Evolutionary conservation across 177 flowering plant genomes (phyloP).

Genomic region (Vitis hybrid): DNA sequence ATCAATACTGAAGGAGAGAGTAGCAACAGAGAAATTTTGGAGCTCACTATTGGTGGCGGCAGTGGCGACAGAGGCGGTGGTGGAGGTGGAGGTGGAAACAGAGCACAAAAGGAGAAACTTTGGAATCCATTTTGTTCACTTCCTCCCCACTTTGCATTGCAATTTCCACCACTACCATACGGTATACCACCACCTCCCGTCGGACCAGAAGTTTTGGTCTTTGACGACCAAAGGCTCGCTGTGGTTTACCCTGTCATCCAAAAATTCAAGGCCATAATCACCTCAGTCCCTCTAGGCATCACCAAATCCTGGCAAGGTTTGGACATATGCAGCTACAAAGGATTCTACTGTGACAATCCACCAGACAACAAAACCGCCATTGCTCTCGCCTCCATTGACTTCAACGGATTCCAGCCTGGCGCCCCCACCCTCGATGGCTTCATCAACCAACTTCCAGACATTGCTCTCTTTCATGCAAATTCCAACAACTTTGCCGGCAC

Average conservation of each 20-base stretch:
- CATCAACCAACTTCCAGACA: slow-evolving; percentile 45
- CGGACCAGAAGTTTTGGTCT: slow-evolving; percentile 11
- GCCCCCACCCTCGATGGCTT: slow-evolving; percentile 49
- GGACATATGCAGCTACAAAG: slow-evolving; percentile 59
- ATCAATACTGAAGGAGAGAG: background rate
- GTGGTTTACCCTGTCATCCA: slow-evolving; percentile 49
- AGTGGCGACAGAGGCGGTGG: background rate
- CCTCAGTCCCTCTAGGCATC: slow-evolving; percentile 47
- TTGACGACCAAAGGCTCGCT: slow-evolving; percentile 39
- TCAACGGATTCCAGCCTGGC: slow-evolving; percentile 57
- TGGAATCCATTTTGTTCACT: too few species aligned
- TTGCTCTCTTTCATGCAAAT: slow-evolving; percentile 77
- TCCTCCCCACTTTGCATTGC: too few species aligned
- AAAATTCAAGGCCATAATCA: slow-evolving; percentile 47
- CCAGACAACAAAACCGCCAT: slow-evolving; percentile 44
- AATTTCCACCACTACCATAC: too few species aligned
- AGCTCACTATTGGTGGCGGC: background rate
- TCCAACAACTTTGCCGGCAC: slow-evolving; percentile 62
- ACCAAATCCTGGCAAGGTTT: slow-evolving; percentile 64
- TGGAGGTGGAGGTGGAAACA: too few species aligned
- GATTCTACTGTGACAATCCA: slow-evolving; percentile 58
- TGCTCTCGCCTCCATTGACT: slow-evolving; percentile 59
- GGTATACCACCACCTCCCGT: slow-evolving; percentile 5
- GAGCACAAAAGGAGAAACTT: too few species aligned
- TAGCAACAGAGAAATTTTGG: background rate